Evolutionary conservation across 805 yeast species (phyloP), one percentile per base, ranked within the genome.

Genomic region (Candida taoyuanica): DNA sequence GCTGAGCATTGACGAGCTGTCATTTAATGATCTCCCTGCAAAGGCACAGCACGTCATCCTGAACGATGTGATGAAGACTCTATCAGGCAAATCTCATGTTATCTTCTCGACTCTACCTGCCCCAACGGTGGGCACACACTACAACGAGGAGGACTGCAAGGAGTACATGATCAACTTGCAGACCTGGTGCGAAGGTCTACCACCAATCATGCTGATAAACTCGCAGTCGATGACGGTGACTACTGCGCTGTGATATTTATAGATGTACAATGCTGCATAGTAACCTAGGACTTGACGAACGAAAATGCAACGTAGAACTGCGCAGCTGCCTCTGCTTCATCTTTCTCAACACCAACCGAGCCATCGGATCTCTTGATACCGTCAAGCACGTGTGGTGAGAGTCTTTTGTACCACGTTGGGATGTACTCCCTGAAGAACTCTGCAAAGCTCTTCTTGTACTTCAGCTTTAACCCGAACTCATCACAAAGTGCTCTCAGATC

Each of bases 191-290:
- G 75, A 78, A 31, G 86, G 75, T 5, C 63, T 93, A 28, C 96
- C 96, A 0, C 96, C 98, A 0, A 71, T 78, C 1, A 57, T 93
- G 57, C 61, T 93, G 44, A 71, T 93, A 38, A 91, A 93, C 55
- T 86, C 97, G 0, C 95, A 87, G 64, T 83, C 95, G 0, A 88
- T 93, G 70, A 93, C 98, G 0, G 98, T 91, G 3, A 91, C 98
- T 0, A 89, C 97, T 5, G 93, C 95, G 24, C 65, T 91, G 45
- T 89, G 64, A 32, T 26, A 5, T 24, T 31, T 21, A 8, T 21
- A 21, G 7, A 8, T 21, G 24, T 11, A 21, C n/a, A n/a, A n/a
- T n/a, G 11, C 11, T 21, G 11, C 11, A 21, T 11, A 7, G 9
- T 11, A 21, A 8, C 11, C 11, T 11, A 21, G 7, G 69, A 64